These are phyloP conservation scores for Amborella trichopoda DNA, from an alignment of 164 flowering plant genomes.

Conservation along the genomic window DNA sequence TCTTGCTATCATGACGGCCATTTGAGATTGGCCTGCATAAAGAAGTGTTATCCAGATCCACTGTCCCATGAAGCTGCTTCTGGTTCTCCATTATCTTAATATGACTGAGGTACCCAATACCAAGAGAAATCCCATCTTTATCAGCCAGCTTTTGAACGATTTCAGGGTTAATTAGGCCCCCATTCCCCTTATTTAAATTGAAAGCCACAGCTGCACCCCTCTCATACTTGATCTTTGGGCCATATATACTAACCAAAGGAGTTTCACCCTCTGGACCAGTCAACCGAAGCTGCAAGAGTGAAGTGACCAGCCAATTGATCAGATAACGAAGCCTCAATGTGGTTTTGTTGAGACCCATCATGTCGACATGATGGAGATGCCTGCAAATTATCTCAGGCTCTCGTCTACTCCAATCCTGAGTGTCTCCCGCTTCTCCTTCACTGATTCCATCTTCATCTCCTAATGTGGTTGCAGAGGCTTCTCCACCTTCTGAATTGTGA, in stretches of 20 bases:
- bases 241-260: conserved; percentile 55
- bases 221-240: conserved; percentile 59
- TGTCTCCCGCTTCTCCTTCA: conserved; percentile 43
- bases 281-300: conserved; percentile 46
- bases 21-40: conserved; percentile 24
- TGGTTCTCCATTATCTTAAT: conserved; percentile 22
- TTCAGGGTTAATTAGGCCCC: conserved; percentile 41
- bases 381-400: conserved; percentile 43
- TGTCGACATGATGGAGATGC: conserved; percentile 61
- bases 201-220: conserved; percentile 72
- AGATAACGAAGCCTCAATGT: conserved; percentile 48
- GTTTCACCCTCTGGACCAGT: conserved; percentile 24
- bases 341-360: conserved; percentile 58
- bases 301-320: conserved; percentile 73
- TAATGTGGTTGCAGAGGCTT: conserved; percentile 34
- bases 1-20: conserved; percentile 25
- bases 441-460: conserved; percentile 18
- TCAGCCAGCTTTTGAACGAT: conserved; percentile 72
- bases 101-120: conserved; percentile 43
- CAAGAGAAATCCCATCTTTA: conserved; percentile 40
- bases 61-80: conserved; percentile 18
- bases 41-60: conserved; percentile 15
- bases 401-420: conserved; percentile 35
- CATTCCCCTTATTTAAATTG: conserved; percentile 42
- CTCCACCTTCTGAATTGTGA: conserved; percentile 48